These are phyloP conservation scores for Fraxinus greggii DNA, from an alignment of 305 asterid species.

Conservation along the genomic window DNA sequence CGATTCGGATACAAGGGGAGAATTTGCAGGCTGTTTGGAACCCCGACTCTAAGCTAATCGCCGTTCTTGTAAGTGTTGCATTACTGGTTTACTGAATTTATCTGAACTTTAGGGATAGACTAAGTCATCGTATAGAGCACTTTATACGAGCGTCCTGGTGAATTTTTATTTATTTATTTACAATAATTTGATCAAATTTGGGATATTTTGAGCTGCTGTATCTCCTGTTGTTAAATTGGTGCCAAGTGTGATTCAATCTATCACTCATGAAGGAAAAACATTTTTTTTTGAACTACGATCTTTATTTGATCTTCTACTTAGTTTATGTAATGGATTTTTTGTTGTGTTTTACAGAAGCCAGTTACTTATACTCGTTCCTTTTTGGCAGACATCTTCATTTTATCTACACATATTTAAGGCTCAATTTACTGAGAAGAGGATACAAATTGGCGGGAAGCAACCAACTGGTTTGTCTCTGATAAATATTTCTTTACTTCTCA, in stretches of 20 bases:
- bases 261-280: not conserved
- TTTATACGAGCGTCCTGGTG: not conserved
- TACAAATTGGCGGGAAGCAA: slow-evolving; percentile 90
- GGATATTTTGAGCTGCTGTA: slow-evolving; percentile 11
- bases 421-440: slow-evolving; percentile 70
- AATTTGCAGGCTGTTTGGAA: slow-evolving; percentile 90
- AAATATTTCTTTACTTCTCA: slow-evolving; percentile 67
- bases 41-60: slow-evolving; percentile 85
- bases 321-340: not conserved
- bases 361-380: slow-evolving; percentile 21
- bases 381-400: slow-evolving; percentile 83
- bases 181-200: not conserved
- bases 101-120: slow-evolving; percentile 1
- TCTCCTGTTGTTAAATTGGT: slow-evolving; percentile 10
- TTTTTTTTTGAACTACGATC: not conserved
- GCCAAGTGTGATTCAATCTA: slow-evolving; percentile 6
- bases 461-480: slow-evolving; percentile 78
- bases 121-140: not conserved
- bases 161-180: not conserved
- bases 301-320: slow-evolving; percentile 13
- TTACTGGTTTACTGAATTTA: slow-evolving; percentile 19
- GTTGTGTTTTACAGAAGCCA: not conserved
- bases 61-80: slow-evolving; percentile 71
- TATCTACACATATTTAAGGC: slow-evolving; percentile 86
- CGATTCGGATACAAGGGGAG: slow-evolving; percentile 78